Percentiles rank a stretch among this genome's conserved stretches.
Evolutionary conservation across 352 stramenopile species (phyloP).

Genomic region (Saprolegnia parasitica): DNA sequence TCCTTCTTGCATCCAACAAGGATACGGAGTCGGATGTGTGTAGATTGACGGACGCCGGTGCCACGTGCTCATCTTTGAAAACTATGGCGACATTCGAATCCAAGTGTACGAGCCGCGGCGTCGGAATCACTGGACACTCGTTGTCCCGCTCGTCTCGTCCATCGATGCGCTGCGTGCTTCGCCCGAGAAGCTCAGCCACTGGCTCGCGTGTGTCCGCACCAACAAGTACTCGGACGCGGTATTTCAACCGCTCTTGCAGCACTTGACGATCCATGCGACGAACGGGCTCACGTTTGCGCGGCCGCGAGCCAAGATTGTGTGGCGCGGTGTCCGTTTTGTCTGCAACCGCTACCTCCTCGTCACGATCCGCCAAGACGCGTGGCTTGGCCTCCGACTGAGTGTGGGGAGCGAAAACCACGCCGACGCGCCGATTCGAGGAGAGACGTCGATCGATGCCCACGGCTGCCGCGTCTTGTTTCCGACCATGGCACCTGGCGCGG

Average conservation of each 20-base stretch:
- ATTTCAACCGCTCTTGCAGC: constrained; percentile 19
- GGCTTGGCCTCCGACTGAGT: constrained; percentile 1
- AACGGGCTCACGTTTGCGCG: not conserved
- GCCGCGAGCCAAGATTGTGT: constrained; percentile 2
- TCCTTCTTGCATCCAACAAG: not conserved
- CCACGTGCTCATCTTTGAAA: constrained; percentile 60
- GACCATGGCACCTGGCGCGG: not conserved
- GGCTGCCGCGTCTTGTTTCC: constrained; percentile 17
- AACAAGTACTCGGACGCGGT: constrained; percentile 48
- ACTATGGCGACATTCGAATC: constrained; percentile 68
- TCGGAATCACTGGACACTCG: constrained; percentile 36
- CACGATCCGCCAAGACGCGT: constrained; percentile 19
- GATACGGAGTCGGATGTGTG: not conserved
- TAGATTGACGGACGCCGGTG: constrained; percentile 47
- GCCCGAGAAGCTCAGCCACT: constrained; percentile 52
- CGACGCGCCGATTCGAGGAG: not conserved
- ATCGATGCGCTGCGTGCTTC: constrained; percentile 40
- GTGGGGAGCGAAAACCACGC: not conserved
- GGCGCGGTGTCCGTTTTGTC: constrained; percentile 13
- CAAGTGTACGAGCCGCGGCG: constrained; percentile 46
- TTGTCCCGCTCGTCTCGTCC: constrained; percentile 35
- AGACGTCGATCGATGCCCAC: not conserved
- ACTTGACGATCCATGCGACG: constrained; percentile 10
- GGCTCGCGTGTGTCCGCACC: constrained; percentile 60
- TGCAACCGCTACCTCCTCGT: constrained; percentile 12